A percentile compares a stretch with the other conserved stretches of the same genome.
Conservation (phyloP, 1,139 yeast genomes). For the Suhomyces panamericanus region DNA sequence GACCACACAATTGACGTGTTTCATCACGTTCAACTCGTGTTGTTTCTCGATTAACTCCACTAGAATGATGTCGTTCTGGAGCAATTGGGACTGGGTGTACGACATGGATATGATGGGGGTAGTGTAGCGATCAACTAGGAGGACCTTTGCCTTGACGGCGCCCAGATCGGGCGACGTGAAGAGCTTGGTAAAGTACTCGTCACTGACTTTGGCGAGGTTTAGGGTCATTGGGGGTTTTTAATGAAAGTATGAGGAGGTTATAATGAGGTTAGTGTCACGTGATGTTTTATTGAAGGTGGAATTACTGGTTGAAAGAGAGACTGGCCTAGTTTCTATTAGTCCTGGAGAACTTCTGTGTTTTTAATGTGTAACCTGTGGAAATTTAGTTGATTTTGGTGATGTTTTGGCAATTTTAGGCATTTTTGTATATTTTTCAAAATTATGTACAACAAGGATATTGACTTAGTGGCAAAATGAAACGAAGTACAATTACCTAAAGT, state of each 20-base stretch:
- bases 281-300: too few species aligned
- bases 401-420: background rate
- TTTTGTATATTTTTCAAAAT: too few species aligned
- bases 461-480: background rate
- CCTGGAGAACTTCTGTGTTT: too few species aligned
- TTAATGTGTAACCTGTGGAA: background rate
- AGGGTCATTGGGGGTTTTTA: conserved; percentile 25
- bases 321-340: too few species aligned
- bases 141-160: conserved; percentile 61
- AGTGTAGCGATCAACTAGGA: conserved; percentile 77
- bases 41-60: conserved; percentile 69
- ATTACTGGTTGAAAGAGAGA: too few species aligned
- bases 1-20: conserved; percentile 80
- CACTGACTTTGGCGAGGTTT: conserved; percentile 37
- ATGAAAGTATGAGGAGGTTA: background rate
- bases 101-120: conserved; percentile 82
- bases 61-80: conserved; percentile 78
- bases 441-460: too few species aligned
- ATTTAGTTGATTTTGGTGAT: background rate
- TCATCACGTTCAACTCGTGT: conserved; percentile 65
- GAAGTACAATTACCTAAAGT: too few species aligned
- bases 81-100: conserved; percentile 81
- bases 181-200: conserved; percentile 38
- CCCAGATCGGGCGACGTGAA: conserved; percentile 25
- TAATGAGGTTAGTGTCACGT: conserved; percentile 7